Conservation (phyloP, 2,329 filamentous ascomycete genomes). For the Myriosclerotinia duriaeana region DNA sequence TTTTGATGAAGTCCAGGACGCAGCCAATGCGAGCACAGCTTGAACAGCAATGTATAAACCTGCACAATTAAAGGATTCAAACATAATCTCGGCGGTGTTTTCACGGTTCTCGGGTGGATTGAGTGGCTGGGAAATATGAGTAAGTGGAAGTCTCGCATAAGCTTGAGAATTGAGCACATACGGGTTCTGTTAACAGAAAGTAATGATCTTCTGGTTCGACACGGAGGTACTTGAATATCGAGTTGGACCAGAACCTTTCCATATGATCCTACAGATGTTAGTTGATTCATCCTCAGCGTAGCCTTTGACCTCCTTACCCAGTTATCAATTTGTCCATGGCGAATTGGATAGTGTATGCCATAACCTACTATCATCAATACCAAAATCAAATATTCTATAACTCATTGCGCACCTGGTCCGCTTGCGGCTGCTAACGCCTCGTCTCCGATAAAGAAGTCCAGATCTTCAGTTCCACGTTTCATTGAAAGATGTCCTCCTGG, state of each 20-base stretch:
- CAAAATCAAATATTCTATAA: constrained; percentile 22
- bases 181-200: constrained; percentile 95
- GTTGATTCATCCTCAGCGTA: constrained; percentile 24
- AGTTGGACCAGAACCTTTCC: constrained; percentile 99
- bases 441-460: constrained; percentile 99
- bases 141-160: constrained; percentile 12
- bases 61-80: constrained; percentile 99
- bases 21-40: constrained; percentile 91
- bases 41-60: constrained; percentile 98
- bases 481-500: constrained; percentile 77
- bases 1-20: constrained; percentile 98
- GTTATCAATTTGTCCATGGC: constrained; percentile 97
- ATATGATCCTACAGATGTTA: constrained; percentile 74
- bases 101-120: constrained; percentile 99
- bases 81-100: constrained; percentile 99
- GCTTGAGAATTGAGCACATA: constrained; percentile 49
- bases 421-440: constrained; percentile 82
- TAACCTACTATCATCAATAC: constrained; percentile 61
- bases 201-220: constrained; percentile 99
- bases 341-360: constrained; percentile 94
- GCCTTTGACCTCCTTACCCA: constrained; percentile 63
- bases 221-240: constrained; percentile 98
- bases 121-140: constrained; percentile 62
- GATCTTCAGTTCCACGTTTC: constrained; percentile 94
- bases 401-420: constrained; percentile 66